A percentile compares a stretch with the other conserved stretches of the same genome.
Conservation (phyloP, 345 rosid genomes). For the Sonneratia alba region DNA sequence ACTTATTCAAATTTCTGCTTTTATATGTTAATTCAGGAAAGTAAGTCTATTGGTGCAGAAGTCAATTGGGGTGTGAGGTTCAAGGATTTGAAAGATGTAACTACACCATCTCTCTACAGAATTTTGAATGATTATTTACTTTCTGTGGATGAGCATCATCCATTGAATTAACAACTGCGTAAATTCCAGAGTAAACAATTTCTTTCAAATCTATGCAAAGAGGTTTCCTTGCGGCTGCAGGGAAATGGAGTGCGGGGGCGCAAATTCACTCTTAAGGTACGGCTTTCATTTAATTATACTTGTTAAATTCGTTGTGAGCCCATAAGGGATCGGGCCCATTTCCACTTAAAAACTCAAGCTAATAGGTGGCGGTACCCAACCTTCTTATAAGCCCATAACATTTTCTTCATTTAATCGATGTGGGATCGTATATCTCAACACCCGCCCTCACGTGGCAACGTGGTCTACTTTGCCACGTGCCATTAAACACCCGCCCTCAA, state of each 20-base stretch:
- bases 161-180: constrained; percentile 8
- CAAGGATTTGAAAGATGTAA: constrained; percentile 61
- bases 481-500: too few relatives aligned
- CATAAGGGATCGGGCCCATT: too few relatives aligned
- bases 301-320: too few relatives aligned
- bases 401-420: too few relatives aligned
- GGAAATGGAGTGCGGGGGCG: constrained; percentile 81
- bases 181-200: constrained; percentile 57
- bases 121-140: constrained; percentile 8
- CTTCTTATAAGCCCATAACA: too few relatives aligned
- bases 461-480: too few relatives aligned
- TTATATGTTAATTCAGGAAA: constrained; percentile 40
- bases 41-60: constrained; percentile 90
- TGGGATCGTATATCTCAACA: too few relatives aligned
- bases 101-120: not conserved
- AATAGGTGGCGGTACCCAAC: too few relatives aligned
- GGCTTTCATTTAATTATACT: not conserved
- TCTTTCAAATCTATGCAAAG: constrained; percentile 73
- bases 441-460: too few relatives aligned
- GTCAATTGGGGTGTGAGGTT: constrained; percentile 97
- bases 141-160: constrained; percentile 2
- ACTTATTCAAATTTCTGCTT: not conserved
- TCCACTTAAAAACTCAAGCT: too few relatives aligned
- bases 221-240: constrained; percentile 75
- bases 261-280: constrained; percentile 80